Percentiles rank a stretch among this genome's conserved stretches.
Evolutionary conservation across 2,329 filamentous ascomycete species (phyloP).

Genomic region (Fusarium bactridioides): DNA sequence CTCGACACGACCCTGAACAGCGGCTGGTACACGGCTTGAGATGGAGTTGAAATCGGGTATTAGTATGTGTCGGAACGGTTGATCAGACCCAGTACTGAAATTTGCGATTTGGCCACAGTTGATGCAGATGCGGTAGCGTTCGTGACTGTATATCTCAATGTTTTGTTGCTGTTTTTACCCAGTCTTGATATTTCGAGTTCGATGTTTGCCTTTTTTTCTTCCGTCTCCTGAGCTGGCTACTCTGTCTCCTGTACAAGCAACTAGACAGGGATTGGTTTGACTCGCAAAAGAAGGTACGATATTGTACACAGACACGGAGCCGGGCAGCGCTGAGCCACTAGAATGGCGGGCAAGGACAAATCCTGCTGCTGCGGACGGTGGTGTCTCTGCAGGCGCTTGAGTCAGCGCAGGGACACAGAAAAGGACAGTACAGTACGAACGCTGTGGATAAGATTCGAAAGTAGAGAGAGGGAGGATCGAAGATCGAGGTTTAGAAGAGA

Average conservation of each 20-base stretch:
- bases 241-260: conserved; percentile 1
- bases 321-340: conserved; percentile 36
- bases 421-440: conserved; percentile 1
- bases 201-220: not conserved
- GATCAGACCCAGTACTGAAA: conserved; percentile 9
- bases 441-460: conserved; percentile 9
- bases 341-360: conserved; percentile 33
- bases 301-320: conserved; percentile 30
- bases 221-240: not conserved
- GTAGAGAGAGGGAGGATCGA: conserved; percentile 5
- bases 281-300: conserved; percentile 20
- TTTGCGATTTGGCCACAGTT: not conserved
- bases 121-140: not conserved
- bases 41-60: conserved; percentile 23
- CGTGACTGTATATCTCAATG: not conserved
- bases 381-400: conserved; percentile 31
- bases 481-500: conserved; percentile 10
- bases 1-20: conserved; percentile 34
- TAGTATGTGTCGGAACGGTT: conserved; percentile 28
- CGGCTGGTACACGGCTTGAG: conserved; percentile 31
- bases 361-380: conserved; percentile 35
- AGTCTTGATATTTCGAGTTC: not conserved
- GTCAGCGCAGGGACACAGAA: conserved; percentile 20
- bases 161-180: not conserved
- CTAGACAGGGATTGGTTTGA: conserved; percentile 7